A percentile compares a stretch with the other conserved stretches of the same genome.
phyloP scores from a whole-genome alignment of 345 rosid genomes.

The Trapa bicornis region DNA sequence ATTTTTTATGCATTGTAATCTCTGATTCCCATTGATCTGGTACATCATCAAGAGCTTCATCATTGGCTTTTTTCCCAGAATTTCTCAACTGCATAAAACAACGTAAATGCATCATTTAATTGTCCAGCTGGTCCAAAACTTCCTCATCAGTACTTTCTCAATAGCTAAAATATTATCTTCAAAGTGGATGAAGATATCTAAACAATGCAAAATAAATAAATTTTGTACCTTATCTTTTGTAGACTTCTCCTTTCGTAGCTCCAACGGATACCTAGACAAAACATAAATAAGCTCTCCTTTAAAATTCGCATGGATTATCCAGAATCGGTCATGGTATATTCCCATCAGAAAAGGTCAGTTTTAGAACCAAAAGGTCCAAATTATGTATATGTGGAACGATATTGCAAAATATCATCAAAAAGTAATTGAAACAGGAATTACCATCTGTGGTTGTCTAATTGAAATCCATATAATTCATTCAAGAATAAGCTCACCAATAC shows the following conservation, averaged over 20 bases:
- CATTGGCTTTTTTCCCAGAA: conserved; percentile 27
- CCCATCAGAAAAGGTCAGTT: background rate
- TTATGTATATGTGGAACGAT: background rate
- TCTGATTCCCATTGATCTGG: conserved; percentile 28
- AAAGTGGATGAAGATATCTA: background rate
- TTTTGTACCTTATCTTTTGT: conserved; percentile 71
- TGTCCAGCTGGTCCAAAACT: background rate
- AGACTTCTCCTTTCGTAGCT: conserved; percentile 82
- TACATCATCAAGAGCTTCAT: conserved; percentile 22
- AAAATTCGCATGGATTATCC: background rate
- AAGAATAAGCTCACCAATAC: conserved; percentile 88
- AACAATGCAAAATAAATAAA: background rate
- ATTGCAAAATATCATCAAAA: background rate
- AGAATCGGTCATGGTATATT: background rate
- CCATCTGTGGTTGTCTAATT: conserved; percentile 91
- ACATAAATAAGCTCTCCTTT: background rate
- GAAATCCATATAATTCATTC: conserved; percentile 95
- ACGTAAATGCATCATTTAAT: background rate
- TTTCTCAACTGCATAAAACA: conserved; percentile 44
- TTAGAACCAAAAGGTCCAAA: conserved; percentile 1
- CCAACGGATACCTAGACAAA: conserved; percentile 72
- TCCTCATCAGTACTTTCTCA: background rate
- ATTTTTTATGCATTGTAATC: conserved; percentile 19
- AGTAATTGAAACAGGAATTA: conserved; percentile 15
- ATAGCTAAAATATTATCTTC: background rate